Conservation (phyloP, 345 rosid genomes). For the Salix brachista region DNA sequence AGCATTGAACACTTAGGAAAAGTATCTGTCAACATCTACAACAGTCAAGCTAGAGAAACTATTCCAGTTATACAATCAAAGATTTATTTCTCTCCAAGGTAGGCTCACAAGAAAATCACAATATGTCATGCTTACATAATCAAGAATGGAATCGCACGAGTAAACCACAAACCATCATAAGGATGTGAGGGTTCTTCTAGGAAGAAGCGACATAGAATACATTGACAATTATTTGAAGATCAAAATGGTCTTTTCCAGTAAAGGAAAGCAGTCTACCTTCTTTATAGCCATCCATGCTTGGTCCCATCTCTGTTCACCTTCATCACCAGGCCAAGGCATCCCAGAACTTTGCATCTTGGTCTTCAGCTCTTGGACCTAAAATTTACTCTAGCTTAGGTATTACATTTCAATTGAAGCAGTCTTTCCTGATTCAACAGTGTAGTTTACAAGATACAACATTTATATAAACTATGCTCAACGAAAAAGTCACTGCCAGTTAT, state of each 20-base stretch:
- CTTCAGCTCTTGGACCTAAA: conserved; percentile 87
- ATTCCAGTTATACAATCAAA: neutral
- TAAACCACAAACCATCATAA: neutral
- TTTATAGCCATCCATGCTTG: conserved; percentile 97
- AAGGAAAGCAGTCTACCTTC: conserved; percentile 51
- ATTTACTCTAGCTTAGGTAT: conserved; percentile 4
- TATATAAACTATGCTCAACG: neutral
- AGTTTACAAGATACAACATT: neutral
- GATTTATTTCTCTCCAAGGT: neutral
- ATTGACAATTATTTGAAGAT: neutral
- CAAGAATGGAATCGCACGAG: neutral
- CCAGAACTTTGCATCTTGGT: conserved; percentile 69
- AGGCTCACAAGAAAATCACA: neutral
- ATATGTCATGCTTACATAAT: neutral
- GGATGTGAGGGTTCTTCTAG: neutral
- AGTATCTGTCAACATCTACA: neutral
- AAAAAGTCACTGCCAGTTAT: neutral
- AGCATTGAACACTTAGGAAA: neutral
- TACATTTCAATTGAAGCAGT: neutral
- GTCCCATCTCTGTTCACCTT: conserved; percentile 85
- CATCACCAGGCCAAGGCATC: conserved; percentile 99
- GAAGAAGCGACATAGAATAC: neutral
- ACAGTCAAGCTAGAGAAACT: neutral
- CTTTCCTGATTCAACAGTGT: neutral
- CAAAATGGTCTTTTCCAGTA: neutral